These are phyloP conservation scores for Piper betle DNA, from an alignment of 164 flowering plant genomes.

Conservation along the genomic window DNA sequence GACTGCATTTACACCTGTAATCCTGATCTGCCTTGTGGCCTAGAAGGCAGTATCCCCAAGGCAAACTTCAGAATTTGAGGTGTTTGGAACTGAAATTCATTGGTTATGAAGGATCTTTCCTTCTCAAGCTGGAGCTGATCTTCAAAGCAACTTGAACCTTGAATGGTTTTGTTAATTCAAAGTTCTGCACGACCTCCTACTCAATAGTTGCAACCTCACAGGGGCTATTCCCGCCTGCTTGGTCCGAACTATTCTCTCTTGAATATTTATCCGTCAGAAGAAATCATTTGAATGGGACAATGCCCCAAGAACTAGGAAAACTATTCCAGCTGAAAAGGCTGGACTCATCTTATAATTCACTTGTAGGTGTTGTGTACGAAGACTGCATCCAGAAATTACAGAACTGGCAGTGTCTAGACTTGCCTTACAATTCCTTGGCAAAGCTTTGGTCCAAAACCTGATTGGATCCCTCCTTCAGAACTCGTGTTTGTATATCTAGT, in stretches of 20 bases:
- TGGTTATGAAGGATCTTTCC: not conserved
- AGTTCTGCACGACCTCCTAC: not conserved
- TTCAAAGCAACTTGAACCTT: too few relatives aligned
- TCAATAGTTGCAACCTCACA: not conserved
- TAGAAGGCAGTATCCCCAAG: too few relatives aligned
- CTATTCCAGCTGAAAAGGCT: not conserved
- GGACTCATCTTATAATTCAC: not conserved
- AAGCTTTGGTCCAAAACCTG: not conserved
- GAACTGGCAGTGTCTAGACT: not conserved
- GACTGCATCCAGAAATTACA: not conserved
- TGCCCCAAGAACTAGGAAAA: not conserved
- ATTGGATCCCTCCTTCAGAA: slow-evolving; percentile 3
- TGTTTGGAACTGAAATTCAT: not conserved
- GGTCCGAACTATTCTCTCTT: not conserved
- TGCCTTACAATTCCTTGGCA: not conserved
- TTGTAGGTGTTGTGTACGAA: not conserved
- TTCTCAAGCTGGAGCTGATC: too few relatives aligned
- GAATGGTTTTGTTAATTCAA: not conserved
- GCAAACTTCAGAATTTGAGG: not conserved
- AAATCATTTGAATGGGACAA: not conserved
- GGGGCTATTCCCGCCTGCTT: not conserved
- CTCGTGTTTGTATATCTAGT: not conserved
- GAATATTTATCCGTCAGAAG: not conserved
- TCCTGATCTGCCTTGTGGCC: too few relatives aligned
- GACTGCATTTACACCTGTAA: too few relatives aligned